Conservation (phyloP, 495 filamentous ascomycete genomes). For the Barbatosphaeria neglecta region DNA sequence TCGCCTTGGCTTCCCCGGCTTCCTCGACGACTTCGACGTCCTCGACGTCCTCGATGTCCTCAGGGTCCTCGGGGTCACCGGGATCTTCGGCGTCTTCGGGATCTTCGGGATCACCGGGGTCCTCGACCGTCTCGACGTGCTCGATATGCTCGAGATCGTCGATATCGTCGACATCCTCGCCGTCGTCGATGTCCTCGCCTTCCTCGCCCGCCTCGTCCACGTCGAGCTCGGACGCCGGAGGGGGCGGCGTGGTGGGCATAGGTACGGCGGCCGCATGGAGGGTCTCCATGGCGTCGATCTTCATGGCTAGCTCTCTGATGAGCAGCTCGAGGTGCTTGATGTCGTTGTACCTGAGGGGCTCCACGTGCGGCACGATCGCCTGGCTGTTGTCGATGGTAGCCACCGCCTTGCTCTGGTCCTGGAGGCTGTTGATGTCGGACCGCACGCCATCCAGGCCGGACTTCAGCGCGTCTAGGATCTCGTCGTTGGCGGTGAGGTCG, state of each 20-base stretch:
- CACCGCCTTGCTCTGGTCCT: conserved; percentile 41
- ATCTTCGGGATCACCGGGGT: too few species aligned
- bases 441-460: conserved; percentile 61
- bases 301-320: conserved; percentile 69
- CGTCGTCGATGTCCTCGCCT: too few species aligned
- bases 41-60: too few species aligned
- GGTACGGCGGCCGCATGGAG: conserved; percentile 8
- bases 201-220: too few species aligned
- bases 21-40: too few species aligned
- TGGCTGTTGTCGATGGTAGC: conserved; percentile 19
- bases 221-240: background rate
- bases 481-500: conserved; percentile 68
- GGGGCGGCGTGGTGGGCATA: too few species aligned
- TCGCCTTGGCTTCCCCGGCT: too few species aligned
- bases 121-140: too few species aligned
- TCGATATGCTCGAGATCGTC: too few species aligned
- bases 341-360: conserved; percentile 49
- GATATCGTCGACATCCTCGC: too few species aligned
- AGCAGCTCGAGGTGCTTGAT: conserved; percentile 74
- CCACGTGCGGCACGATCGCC: conserved; percentile 22
- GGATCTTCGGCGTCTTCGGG: too few species aligned
- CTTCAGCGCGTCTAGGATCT: conserved; percentile 77
- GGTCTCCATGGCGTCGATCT: conserved; percentile 69
- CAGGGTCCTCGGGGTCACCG: too few species aligned
- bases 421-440: conserved; percentile 66